A percentile compares a stretch with the other conserved stretches of the same genome.
These are phyloP conservation scores for Plasmopara viticola DNA, from an alignment of 352 stramenopile species.

Conservation along the genomic window DNA sequence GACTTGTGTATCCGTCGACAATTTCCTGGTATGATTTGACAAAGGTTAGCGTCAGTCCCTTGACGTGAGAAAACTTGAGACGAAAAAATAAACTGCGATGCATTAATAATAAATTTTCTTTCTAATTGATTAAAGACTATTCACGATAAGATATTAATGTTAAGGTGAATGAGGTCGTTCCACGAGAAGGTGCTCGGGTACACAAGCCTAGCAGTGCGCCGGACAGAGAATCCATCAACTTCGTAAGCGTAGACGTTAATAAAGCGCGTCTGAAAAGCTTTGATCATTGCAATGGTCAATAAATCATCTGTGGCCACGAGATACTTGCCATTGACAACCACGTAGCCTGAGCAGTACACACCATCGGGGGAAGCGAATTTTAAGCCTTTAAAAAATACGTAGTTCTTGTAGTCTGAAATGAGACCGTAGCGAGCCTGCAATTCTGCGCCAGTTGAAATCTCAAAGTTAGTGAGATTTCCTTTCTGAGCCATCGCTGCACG, in stretches of 20 bases:
- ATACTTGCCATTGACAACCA: conserved; percentile 39
- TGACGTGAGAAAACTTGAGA: conserved; percentile 7
- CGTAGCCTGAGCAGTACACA: conserved; percentile 39
- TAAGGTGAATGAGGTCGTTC: conserved; percentile 31
- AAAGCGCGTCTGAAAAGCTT: conserved; percentile 24
- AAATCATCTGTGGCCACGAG: conserved; percentile 36
- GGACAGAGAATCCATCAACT: conserved; percentile 30
- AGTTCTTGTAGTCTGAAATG: conserved; percentile 41
- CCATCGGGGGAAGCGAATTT: conserved; percentile 40
- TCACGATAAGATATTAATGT: conserved; percentile 33
- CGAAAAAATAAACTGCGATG: too few species aligned
- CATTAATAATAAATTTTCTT: too few species aligned
- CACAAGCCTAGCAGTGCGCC: conserved; percentile 33
- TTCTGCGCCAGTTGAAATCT: conserved; percentile 29
- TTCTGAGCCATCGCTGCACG: conserved; percentile 2
- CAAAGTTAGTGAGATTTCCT: conserved; percentile 26
- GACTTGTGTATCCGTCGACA: conserved; percentile 37
- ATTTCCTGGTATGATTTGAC: conserved; percentile 32
- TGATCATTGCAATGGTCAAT: conserved; percentile 29
- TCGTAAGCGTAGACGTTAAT: conserved; percentile 38
- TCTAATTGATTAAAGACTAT: not conserved
- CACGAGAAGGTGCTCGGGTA: conserved; percentile 35
- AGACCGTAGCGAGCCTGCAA: conserved; percentile 30
- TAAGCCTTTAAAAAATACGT: conserved; percentile 37
- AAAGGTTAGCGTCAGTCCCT: conserved; percentile 27